phyloP scores from a whole-genome alignment of 2,329 filamentous ascomycete species.

The Eutypa lata region DNA sequence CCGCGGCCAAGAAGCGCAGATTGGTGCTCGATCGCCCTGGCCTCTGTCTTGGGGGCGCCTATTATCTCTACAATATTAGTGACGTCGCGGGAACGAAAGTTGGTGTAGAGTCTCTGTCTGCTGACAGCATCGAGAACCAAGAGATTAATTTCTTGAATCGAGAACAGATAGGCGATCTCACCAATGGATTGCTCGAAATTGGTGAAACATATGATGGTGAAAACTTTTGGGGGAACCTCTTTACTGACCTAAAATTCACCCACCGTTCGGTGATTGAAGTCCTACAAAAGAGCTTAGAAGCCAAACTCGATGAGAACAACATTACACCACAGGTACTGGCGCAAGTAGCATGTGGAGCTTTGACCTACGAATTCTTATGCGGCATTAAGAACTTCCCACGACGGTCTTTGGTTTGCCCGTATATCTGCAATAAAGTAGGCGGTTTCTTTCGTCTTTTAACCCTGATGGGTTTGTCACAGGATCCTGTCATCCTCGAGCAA shows the following conservation, averaged over 20 bases:
- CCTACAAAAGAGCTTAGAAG: neutral
- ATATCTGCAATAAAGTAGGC: no score
- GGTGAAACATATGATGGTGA: no score
- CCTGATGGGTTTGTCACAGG: neutral
- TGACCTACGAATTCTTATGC: neutral
- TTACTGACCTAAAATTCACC: neutral
- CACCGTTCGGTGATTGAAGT: slow-evolving; percentile 9
- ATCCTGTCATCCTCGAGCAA: neutral
- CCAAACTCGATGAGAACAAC: neutral
- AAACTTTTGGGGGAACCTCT: no score
- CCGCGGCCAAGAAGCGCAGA: no score
- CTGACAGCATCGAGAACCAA: no score
- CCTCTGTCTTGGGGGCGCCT: no score
- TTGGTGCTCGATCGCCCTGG: no score
- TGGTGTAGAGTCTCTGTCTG: no score
- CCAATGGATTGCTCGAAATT: slow-evolving; percentile 7
- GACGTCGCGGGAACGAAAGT: no score
- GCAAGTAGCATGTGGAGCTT: neutral
- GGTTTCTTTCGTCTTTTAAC: neutral
- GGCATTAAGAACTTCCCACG: neutral
- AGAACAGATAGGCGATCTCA: slow-evolving; percentile 3
- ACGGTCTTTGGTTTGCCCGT: no score
- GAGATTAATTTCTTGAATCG: no score
- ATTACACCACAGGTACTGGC: neutral
- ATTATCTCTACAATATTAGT: no score